Evolutionary conservation across 768 basidiomycete species (phyloP), one percentile per base, ranked within the genome.

Genomic region (Serendipita sp.): DNA sequence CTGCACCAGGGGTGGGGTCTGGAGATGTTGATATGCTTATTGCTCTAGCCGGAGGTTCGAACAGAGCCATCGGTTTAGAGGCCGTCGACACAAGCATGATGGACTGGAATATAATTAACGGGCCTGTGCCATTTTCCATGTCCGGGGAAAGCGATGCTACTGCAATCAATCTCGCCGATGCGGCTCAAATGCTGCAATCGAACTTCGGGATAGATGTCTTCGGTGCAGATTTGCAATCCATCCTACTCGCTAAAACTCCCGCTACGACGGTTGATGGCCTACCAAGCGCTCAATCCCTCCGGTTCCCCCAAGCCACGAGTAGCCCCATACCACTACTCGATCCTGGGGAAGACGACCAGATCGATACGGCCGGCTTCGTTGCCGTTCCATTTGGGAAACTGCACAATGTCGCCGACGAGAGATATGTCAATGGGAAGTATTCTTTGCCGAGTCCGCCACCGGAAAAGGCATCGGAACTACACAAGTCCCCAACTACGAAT

Each of bases 401-500:
- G 4, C 18, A 60, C 36, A 60, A 60, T 38, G 10, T 32, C 35
- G 56, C 56, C 4, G 56, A 60, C n/a, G 56, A 60, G 10, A 60
- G 35, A 35, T 60, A 60, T 18, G 23, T n/a, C 36, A 60, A 36
- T 18, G 56, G 56, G 11, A 60, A 60, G 35, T 60, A 60, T n/a
- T 60, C 56, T 60, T 35, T 60, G 32, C 56, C 56, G 5, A 60
- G 56, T n/a, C 56, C 56, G 16, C 56, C 56, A 36, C 56, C 56
- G 34, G 56, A 60, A n/a, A 10, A 10, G 32, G 16, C 28, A n/a
- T 32, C 56, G 36, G 28, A 23, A 4, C 23, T 10, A 23, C 56
- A 10, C 23, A 32, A 10, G 11, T 10, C 30, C 10, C 23, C 56
- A 36, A 10, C 10, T 60, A 4, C 56, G 16, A 28, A 4, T 38